Evolutionary conservation across 768 basidiomycete genomes (phyloP).

Genomic region (Brasilioporus rufonigricans): DNA sequence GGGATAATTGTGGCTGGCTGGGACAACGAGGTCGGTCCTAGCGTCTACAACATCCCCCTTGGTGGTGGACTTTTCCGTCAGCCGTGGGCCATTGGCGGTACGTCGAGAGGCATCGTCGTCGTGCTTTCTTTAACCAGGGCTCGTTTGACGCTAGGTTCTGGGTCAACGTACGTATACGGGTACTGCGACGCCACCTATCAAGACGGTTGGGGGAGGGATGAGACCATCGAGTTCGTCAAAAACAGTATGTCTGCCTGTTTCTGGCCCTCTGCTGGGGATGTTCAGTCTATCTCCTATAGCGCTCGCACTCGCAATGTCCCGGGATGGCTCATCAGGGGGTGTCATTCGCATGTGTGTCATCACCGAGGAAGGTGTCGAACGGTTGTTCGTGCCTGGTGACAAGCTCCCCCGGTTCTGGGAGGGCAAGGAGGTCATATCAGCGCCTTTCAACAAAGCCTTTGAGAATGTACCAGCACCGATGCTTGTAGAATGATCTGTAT

Average conservation of each 20-base stretch:
- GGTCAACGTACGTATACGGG: slow-evolving; percentile 97
- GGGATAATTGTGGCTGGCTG: slow-evolving; percentile 99
- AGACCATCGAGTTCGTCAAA: slow-evolving; percentile 92
- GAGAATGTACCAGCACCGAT: slow-evolving; percentile 37
- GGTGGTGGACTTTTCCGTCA: slow-evolving; percentile 97
- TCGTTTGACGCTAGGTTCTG: slow-evolving; percentile 59
- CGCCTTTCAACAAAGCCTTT: slow-evolving; percentile 20
- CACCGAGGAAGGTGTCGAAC: slow-evolving; percentile 87
- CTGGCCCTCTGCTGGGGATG: neutral
- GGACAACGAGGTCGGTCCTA: slow-evolving; percentile 88
- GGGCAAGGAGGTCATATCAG: slow-evolving; percentile 67
- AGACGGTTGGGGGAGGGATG: slow-evolving; percentile 87
- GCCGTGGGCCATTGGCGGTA: slow-evolving; percentile 98
- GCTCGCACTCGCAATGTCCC: slow-evolving; percentile 91
- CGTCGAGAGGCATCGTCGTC: slow-evolving; percentile 18
- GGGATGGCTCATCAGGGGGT: slow-evolving; percentile 97
- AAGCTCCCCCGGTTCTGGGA: slow-evolving; percentile 90
- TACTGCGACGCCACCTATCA: slow-evolving; percentile 98
- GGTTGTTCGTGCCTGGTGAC: slow-evolving; percentile 89
- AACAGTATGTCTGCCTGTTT: slow-evolving; percentile 68
- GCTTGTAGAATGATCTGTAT: slow-evolving; percentile 40
- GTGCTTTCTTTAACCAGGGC: neutral
- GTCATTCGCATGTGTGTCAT: slow-evolving; percentile 97
- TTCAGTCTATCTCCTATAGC: slow-evolving; percentile 46
- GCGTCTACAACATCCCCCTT: slow-evolving; percentile 95